These are phyloP conservation scores for Aureobasidium sp. DNA, from an alignment of 2,329 filamentous ascomycete genomes.

Conservation along the genomic window DNA sequence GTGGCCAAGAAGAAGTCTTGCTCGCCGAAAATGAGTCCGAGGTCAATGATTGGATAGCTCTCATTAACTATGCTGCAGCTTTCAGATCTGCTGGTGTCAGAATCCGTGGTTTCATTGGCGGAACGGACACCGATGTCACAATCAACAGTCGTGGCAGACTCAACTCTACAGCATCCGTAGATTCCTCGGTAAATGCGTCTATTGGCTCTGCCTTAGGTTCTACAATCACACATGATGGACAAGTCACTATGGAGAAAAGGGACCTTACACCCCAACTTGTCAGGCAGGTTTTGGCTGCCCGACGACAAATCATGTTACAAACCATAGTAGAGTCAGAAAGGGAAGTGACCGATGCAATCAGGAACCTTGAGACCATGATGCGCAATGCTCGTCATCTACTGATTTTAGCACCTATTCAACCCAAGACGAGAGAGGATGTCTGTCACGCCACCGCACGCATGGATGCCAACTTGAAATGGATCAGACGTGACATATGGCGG, in stretches of 20 bases:
- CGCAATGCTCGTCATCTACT: conserved; percentile 86
- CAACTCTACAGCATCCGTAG: conserved; percentile 43
- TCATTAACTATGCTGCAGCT: conserved; percentile 91
- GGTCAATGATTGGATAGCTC: conserved; percentile 93
- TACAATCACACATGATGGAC: conserved; percentile 59
- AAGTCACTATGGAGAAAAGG: conserved; percentile 65
- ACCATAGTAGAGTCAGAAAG: conserved; percentile 80
- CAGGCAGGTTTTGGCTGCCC: conserved; percentile 74
- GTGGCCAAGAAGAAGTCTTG: conserved; percentile 81
- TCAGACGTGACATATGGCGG: conserved; percentile 87
- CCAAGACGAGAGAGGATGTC: conserved; percentile 80
- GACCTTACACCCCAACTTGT: conserved; percentile 58
- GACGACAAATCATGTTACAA: conserved; percentile 72
- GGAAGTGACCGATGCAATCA: conserved; percentile 64
- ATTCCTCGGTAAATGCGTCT: not conserved
- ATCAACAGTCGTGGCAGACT: conserved; percentile 65
- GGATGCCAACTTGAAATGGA: conserved; percentile 86
- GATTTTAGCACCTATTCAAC: conserved; percentile 80
- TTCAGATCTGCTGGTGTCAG: conserved; percentile 87
- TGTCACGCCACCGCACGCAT: conserved; percentile 77
- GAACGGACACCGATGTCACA: conserved; percentile 63
- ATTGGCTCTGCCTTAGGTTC: conserved; percentile 32
- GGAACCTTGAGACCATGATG: conserved; percentile 73
- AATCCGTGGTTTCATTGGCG: conserved; percentile 79
- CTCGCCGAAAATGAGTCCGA: conserved; percentile 85